phyloP scores from a whole-genome alignment of 768 basidiomycete species.

The Tremella yokohamensis region DNA sequence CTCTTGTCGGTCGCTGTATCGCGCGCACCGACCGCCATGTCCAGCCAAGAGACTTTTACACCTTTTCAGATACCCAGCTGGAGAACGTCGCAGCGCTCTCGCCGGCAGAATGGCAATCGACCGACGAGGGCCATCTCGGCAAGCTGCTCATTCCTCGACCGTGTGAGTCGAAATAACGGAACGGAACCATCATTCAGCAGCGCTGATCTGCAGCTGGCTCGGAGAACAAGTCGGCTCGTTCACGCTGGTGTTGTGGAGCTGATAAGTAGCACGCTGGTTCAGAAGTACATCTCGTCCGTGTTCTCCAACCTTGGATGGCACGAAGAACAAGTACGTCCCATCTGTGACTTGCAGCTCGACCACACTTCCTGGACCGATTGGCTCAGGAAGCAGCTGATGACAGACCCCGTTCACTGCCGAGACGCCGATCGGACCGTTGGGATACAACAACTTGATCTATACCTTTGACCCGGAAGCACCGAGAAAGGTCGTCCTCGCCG shows the following conservation, averaged over 20 bases:
- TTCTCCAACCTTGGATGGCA: slow-evolving; percentile 77
- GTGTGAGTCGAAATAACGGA: slow-evolving; percentile 56
- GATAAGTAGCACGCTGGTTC: slow-evolving; percentile 71
- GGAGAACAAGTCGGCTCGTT: slow-evolving; percentile 45
- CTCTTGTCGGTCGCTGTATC: slow-evolving; percentile 3
- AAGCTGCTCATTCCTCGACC: slow-evolving; percentile 80
- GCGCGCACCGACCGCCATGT: background rate
- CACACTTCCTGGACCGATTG: background rate
- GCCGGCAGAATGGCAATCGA: slow-evolving; percentile 39
- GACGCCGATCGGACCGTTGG: slow-evolving; percentile 76
- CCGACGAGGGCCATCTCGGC: slow-evolving; percentile 60
- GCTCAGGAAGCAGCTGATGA: background rate
- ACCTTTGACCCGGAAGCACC: slow-evolving; percentile 87
- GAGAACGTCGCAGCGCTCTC: slow-evolving; percentile 13
- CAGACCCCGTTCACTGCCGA: slow-evolving; percentile 68
- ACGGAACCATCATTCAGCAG: slow-evolving; percentile 1
- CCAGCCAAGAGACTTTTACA: slow-evolving; percentile 26
- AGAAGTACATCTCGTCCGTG: slow-evolving; percentile 71
- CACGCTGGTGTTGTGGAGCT: background rate
- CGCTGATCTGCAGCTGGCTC: slow-evolving; percentile 43
- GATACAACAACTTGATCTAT: slow-evolving; percentile 86
- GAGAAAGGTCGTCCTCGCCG: slow-evolving; percentile 77
- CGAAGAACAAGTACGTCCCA: slow-evolving; percentile 59
- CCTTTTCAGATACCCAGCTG: slow-evolving; percentile 22
- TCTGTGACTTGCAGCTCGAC: background rate